phyloP scores from a whole-genome alignment of 2,329 filamentous ascomycete species.

The Orbilia quercus region DNA sequence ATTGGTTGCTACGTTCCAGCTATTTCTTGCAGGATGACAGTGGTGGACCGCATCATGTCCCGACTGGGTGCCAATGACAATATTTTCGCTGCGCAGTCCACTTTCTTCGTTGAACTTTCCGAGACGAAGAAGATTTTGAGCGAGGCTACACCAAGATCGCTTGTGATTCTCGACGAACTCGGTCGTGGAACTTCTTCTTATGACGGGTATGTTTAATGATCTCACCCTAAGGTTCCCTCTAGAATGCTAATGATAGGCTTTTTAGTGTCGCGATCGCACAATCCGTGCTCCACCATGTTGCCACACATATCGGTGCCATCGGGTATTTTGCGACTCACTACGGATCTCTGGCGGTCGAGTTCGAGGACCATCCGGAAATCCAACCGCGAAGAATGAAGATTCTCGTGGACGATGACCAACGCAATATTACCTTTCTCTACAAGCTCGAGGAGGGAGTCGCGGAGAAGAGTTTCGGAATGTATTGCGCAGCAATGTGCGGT shows the following conservation, averaged over 20 bases:
- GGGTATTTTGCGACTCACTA: conserved; percentile 99
- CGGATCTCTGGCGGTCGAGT: conserved; percentile 91
- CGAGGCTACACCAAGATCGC: conserved; percentile 90
- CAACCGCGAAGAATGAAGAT: conserved; percentile 90
- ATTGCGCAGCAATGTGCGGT: conserved; percentile 97
- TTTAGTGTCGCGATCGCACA: conserved; percentile 87
- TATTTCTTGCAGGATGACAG: conserved; percentile 82
- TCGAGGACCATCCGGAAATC: conserved; percentile 88
- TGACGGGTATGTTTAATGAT: conserved; percentile 68
- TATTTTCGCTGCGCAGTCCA: conserved; percentile 96
- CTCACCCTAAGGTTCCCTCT: no score
- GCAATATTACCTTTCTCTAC: conserved; percentile 95
- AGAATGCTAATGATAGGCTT: conserved; percentile 16
- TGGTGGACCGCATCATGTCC: conserved; percentile 98
- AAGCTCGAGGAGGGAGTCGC: conserved; percentile 92
- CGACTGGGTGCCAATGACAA: conserved; percentile 97
- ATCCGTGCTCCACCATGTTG: conserved; percentile 94
- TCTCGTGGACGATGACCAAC: conserved; percentile 83
- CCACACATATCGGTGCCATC: conserved; percentile 89
- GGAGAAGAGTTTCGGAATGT: conserved; percentile 98
- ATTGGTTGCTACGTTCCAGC: conserved; percentile 93
- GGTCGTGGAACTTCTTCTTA: conserved; percentile 95
- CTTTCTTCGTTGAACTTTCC: conserved; percentile 96
- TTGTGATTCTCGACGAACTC: conserved; percentile 96
- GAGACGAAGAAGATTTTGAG: conserved; percentile 98